Evolutionary conservation across 1,284 basidiomycete genomes (phyloP).

Genomic region (Meira nashicola): DNA sequence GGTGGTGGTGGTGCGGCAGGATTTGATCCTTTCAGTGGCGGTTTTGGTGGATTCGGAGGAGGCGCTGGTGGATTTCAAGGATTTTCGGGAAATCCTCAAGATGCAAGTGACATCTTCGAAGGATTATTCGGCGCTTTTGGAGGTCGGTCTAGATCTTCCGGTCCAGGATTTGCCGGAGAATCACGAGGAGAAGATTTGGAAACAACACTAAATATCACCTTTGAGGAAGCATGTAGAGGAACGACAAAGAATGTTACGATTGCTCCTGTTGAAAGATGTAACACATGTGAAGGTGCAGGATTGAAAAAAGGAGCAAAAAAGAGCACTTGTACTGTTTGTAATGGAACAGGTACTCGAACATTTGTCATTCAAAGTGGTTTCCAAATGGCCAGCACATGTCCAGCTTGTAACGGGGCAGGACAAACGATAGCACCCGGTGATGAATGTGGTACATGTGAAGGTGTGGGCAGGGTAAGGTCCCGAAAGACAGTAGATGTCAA

Average conservation of each 20-base stretch:
- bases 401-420: conserved; percentile 77
- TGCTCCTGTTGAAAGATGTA: conserved; percentile 77
- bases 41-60: conserved; percentile 65
- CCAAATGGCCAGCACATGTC: conserved; percentile 93
- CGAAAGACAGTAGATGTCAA: conserved; percentile 75
- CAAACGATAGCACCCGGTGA: conserved; percentile 71
- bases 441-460: conserved; percentile 75
- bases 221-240: conserved; percentile 87
- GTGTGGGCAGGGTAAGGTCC: conserved; percentile 79
- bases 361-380: conserved; percentile 92
- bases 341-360: conserved; percentile 80
- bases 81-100: conserved; percentile 55
- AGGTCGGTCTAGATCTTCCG: conserved; percentile 13
- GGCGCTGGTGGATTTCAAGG: conserved; percentile 61
- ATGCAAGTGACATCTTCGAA: conserved; percentile 65
- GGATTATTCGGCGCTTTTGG: conserved; percentile 72
- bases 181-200: conserved; percentile 81
- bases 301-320: conserved; percentile 82
- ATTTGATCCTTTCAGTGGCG: conserved; percentile 18
- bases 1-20: conserved; percentile 56
- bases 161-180: conserved; percentile 55
- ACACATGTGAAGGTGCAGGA: conserved; percentile 78
- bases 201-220: conserved; percentile 69
- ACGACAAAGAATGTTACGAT: conserved; percentile 71
- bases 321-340: conserved; percentile 72